Conservation (phyloP, 2,329 filamentous ascomycete species). For the Apiospora saccharicola region DNA sequence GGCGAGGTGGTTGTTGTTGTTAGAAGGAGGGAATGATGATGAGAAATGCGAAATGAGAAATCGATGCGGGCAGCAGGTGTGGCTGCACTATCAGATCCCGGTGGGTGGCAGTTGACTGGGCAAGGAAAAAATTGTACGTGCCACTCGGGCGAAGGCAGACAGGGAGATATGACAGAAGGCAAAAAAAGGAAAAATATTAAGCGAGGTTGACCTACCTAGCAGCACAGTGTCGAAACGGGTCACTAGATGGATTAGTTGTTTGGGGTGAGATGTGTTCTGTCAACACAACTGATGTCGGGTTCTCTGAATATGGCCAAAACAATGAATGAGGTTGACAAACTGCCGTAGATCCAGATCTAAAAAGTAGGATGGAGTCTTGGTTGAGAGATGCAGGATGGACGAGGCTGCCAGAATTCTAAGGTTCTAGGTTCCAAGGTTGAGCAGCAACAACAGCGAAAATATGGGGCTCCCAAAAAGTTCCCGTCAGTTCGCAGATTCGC, state of each 20-base stretch:
- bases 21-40: slow-evolving; percentile 15
- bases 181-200: slow-evolving; percentile 34
- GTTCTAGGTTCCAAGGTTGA: slow-evolving; percentile 2
- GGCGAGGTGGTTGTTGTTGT: slow-evolving; percentile 9
- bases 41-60: slow-evolving; percentile 19
- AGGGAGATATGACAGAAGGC: slow-evolving; percentile 27
- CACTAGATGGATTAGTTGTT: background rate
- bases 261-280: background rate
- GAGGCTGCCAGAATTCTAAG: slow-evolving; percentile 14
- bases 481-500: slow-evolving; percentile 22
- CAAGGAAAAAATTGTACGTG: slow-evolving; percentile 17
- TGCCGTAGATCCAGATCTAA: slow-evolving; percentile 16
- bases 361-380: slow-evolving; percentile 16
- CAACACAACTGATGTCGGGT: background rate
- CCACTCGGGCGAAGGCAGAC: slow-evolving; percentile 22
- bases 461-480: background rate
- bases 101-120: slow-evolving; percentile 3
- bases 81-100: slow-evolving; percentile 14
- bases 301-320: background rate
- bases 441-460: background rate
- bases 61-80: slow-evolving; percentile 16
- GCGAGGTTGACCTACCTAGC: slow-evolving; percentile 38
- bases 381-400: slow-evolving; percentile 3
- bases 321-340: background rate
- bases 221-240: slow-evolving; percentile 25